Conservation (phyloP, 805 yeast species). For the Spathaspora passalidarum region DNA sequence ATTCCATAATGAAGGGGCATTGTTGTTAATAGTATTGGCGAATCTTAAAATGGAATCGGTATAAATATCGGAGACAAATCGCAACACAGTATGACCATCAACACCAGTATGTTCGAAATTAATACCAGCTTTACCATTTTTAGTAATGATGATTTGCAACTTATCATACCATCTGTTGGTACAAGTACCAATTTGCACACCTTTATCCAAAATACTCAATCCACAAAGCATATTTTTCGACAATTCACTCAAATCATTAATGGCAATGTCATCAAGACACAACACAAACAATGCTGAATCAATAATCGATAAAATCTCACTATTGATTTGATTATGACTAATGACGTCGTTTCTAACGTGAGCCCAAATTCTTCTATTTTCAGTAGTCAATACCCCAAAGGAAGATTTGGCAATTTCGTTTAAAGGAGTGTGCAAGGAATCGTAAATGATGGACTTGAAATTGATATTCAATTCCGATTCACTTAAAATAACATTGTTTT, state of each 20-base stretch:
- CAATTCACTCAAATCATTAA: conserved; percentile 60
- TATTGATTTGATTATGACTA: conserved; percentile 50
- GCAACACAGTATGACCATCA: conserved; percentile 89
- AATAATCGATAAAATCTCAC: conserved; percentile 67
- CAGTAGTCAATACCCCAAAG: conserved; percentile 88
- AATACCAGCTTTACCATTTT: conserved; percentile 88
- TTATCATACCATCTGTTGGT: conserved; percentile 95
- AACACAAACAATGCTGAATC: conserved; percentile 82
- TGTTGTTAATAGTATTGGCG: conserved; percentile 77
- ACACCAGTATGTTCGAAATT: conserved; percentile 95
- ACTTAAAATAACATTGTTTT: conserved; percentile 66
- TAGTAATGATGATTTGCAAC: conserved; percentile 80
- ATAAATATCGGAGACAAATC: conserved; percentile 86
- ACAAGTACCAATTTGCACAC: conserved; percentile 91
- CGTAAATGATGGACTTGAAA: conserved; percentile 71
- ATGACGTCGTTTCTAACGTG: conserved; percentile 53
- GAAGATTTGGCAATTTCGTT: conserved; percentile 70
- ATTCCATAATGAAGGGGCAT: conserved; percentile 69
- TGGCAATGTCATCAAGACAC: conserved; percentile 75
- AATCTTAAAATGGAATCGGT: conserved; percentile 86
- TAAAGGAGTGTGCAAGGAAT: conserved; percentile 53
- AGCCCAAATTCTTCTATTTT: conserved; percentile 87
- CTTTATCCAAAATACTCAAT: conserved; percentile 69
- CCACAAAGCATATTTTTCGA: conserved; percentile 90
- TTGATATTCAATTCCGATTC: conserved; percentile 75